Percentiles rank a stretch among this genome's conserved stretches.
Conservation (phyloP, 371 early-diverging fungal genomes). For the Rhizomucor pusillus region DNA sequence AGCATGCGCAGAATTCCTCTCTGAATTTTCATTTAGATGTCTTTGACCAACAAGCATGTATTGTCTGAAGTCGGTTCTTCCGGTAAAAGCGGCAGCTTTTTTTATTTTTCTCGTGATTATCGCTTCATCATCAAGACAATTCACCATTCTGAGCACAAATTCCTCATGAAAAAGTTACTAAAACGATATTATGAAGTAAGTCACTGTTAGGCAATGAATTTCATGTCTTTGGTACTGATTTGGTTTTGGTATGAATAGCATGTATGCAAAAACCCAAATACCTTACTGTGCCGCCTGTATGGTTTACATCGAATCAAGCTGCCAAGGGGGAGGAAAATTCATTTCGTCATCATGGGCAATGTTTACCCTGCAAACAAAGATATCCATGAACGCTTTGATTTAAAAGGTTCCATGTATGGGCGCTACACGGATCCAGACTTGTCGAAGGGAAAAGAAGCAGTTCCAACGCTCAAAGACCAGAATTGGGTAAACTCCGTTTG, state of each 20-base stretch:
- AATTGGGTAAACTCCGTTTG: slow-evolving; percentile 74
- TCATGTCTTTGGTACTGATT: background rate
- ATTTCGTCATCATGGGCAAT: slow-evolving; percentile 98
- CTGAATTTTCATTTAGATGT: too few relatives aligned
- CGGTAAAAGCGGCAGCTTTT: slow-evolving; percentile 95
- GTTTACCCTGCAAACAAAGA: slow-evolving; percentile 95
- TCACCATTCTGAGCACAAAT: slow-evolving; percentile 91
- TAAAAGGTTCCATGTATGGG: slow-evolving; percentile 94
- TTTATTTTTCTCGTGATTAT: slow-evolving; percentile 96
- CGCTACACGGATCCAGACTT: slow-evolving; percentile 68
- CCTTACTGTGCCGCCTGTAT: slow-evolving; percentile 89
- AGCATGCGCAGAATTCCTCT: too few relatives aligned
- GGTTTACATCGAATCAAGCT: slow-evolving; percentile 95
- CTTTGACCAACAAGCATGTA: slow-evolving; percentile 94
- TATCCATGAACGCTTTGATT: slow-evolving; percentile 93
- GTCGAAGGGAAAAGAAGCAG: slow-evolving; percentile 72
- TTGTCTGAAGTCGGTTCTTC: slow-evolving; percentile 93
- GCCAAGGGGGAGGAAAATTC: slow-evolving; percentile 88
- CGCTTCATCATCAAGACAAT: slow-evolving; percentile 98
- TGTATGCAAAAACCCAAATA: slow-evolving; percentile 88
- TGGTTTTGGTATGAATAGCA: slow-evolving; percentile 50
- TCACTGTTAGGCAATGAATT: background rate
- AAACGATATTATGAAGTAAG: slow-evolving; percentile 77
- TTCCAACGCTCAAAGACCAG: slow-evolving; percentile 90
- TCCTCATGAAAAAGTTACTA: slow-evolving; percentile 76